Evolutionary conservation across 2,329 filamentous ascomycete species (phyloP), one percentile per base, ranked within the genome.

Genomic region (Chaetomiaceae sp.): DNA sequence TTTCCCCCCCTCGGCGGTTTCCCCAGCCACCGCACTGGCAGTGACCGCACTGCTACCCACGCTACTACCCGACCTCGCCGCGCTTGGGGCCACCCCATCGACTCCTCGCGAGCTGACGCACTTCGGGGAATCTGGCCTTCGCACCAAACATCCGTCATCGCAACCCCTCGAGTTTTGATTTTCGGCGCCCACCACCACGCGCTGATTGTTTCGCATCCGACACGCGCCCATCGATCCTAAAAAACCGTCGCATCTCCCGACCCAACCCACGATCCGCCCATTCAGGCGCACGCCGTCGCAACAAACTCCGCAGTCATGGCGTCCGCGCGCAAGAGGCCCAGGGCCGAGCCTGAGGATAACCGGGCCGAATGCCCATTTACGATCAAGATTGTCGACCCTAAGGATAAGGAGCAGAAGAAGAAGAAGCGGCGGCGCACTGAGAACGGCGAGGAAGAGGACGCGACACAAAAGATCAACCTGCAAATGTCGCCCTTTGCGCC

Each of bases 331-430:
- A 82, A 82, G 69, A 75, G 79, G 60, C 74, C 76, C 55, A 75
- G 76, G 62, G 65, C 71, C 49, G 71, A 76, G 48, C 61, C 67
- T 52, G 67, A 71, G 54, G 73, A 78, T 54, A 78, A 80, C 60
- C 73, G 77, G 59, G 79, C 79, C 63, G 79, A 82, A 59, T 82
- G 79, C 57, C 78, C 78, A 10, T 82, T 80, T 55, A 67, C 65
- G 34, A 71, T 81, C 48, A 66, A 66, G 34, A 66, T 73, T 45
- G 71, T 75, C 55, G 73, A 76, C 51, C 68, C 73, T 8, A 78
- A 75, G 53, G 71, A 73, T 30, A 73, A 71, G 66, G 77, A 79
- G 53, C 67, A 71, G 56, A 75, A 75, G 60, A 62, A 70, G 55
- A 66, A 67, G 58, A 75, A 74, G 66, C 66, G 69, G 58, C 65